Percentiles rank a stretch among this genome's conserved stretches.
Evolutionary conservation across 805 yeast species (phyloP).

Genomic region (Yarrowia yakushimensis): DNA sequence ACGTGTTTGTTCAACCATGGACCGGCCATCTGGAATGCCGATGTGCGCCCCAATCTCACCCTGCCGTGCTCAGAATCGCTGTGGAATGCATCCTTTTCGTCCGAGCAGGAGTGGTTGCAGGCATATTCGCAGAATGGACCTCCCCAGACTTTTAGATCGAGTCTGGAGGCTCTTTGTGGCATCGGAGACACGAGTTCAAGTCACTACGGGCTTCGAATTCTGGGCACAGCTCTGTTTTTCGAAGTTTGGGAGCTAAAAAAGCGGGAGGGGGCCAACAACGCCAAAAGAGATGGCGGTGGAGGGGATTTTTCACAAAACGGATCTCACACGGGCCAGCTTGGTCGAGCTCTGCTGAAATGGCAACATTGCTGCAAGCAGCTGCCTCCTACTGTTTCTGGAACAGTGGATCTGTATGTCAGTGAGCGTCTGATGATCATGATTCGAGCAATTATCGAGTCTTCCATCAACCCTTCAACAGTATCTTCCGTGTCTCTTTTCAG

Average conservation of each 20-base stretch:
- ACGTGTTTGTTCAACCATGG: constrained; percentile 35
- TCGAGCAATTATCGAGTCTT: constrained; percentile 17
- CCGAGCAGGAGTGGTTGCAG: constrained; percentile 32
- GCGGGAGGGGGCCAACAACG: background rate
- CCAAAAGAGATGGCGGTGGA: background rate
- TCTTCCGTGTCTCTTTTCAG: constrained; percentile 8
- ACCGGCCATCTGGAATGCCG: constrained; percentile 30
- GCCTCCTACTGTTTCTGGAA: constrained; percentile 18
- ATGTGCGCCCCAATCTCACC: constrained; percentile 29
- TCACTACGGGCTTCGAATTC: constrained; percentile 28
- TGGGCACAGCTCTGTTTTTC: constrained; percentile 33
- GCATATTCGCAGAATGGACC: constrained; percentile 20
- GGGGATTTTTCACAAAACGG: background rate
- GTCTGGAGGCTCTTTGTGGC: constrained; percentile 27
- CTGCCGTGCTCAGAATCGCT: constrained; percentile 38
- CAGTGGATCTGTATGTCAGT: constrained; percentile 1
- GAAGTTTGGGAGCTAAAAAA: constrained; percentile 29
- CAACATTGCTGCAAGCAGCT: constrained; percentile 16
- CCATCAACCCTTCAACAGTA: constrained; percentile 15
- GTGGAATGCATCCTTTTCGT: constrained; percentile 34
- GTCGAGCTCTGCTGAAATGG: constrained; percentile 10
- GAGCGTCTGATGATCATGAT: constrained; percentile 24
- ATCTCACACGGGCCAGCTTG: background rate
- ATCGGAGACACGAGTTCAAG: constrained; percentile 18
- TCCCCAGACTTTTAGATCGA: constrained; percentile 28